Evolutionary conservation across 2,329 filamentous ascomycete genomes (phyloP).

Genomic region (Raffaelea albimanens): DNA sequence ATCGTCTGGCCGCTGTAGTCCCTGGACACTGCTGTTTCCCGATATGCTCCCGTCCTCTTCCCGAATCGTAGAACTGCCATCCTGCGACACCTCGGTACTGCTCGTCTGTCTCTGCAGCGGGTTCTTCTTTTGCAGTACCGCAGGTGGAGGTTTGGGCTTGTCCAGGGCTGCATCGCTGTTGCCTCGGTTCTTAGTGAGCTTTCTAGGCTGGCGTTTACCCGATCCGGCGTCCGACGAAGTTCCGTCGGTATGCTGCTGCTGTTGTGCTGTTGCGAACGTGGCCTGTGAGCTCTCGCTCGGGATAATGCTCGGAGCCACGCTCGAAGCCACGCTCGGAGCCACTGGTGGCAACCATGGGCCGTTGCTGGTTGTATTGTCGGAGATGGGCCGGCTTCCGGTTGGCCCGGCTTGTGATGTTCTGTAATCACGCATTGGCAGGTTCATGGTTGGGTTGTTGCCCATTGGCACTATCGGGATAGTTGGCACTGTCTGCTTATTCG

Average conservation of each 20-base stretch:
- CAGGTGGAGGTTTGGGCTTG: constrained; percentile 2
- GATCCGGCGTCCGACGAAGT: background rate
- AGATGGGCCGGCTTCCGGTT: no score
- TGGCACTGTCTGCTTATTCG: no score
- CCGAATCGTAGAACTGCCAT: background rate
- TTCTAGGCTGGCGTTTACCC: constrained; percentile 27
- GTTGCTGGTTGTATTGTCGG: background rate
- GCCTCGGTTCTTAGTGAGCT: constrained; percentile 31
- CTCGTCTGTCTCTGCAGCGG: background rate
- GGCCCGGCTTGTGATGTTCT: no score
- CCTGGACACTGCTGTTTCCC: no score
- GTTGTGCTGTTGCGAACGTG: no score
- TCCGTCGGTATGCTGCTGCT: no score
- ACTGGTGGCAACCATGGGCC: background rate
- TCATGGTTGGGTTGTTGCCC: no score
- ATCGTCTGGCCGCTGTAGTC: background rate
- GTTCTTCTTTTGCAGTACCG: constrained; percentile 10
- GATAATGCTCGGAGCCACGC: no score
- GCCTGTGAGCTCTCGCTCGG: no score
- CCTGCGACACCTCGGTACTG: background rate
- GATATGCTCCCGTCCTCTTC: background rate
- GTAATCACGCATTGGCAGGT: no score
- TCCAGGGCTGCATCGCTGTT: constrained; percentile 21
- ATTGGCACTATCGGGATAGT: no score
- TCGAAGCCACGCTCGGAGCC: background rate